A percentile compares a stretch with the other conserved stretches of the same genome.
These are phyloP conservation scores for Phylloporus sp. DNA, from an alignment of 768 basidiomycete genomes.

Conservation along the genomic window DNA sequence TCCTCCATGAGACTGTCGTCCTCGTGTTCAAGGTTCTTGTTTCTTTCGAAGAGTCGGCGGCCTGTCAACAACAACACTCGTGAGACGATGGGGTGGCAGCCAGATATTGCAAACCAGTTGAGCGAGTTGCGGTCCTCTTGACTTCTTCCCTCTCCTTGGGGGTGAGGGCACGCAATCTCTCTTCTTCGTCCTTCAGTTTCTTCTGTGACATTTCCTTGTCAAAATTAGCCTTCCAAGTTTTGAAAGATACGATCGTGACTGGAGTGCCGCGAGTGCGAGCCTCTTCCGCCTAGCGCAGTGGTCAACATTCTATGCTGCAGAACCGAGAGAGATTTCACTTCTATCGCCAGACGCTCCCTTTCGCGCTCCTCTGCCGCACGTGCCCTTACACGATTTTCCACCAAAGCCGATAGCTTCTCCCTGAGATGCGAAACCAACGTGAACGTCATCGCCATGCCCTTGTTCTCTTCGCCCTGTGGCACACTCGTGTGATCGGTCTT, in stretches of 20 bases:
- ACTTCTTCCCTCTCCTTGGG: slow-evolving; percentile 85
- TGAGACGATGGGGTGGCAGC: not conserved
- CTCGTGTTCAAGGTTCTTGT: slow-evolving; percentile 61
- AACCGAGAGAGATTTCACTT: slow-evolving; percentile 45
- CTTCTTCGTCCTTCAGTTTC: slow-evolving; percentile 74
- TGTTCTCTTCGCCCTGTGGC: slow-evolving; percentile 71
- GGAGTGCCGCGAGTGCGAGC: slow-evolving; percentile 87
- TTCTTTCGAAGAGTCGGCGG: slow-evolving; percentile 87
- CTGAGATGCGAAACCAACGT: slow-evolving; percentile 83
- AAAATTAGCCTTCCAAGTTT: slow-evolving; percentile 75
- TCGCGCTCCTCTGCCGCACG: slow-evolving; percentile 63
- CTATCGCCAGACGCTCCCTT: slow-evolving; percentile 66
- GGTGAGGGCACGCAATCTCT: slow-evolving; percentile 61
- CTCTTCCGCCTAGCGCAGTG: slow-evolving; percentile 67
- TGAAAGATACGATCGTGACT: slow-evolving; percentile 80
- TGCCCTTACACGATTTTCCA: slow-evolving; percentile 55
- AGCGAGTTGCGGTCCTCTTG: slow-evolving; percentile 56
- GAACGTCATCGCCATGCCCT: slow-evolving; percentile 98
- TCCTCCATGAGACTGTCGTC: slow-evolving; percentile 85
- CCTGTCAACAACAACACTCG: slow-evolving; percentile 45
- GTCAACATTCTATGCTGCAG: not conserved
- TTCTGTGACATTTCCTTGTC: slow-evolving; percentile 60
- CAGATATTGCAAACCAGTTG: slow-evolving; percentile 53
- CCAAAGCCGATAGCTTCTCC: slow-evolving; percentile 66
- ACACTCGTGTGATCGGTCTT: not conserved